Evolutionary conservation across 345 rosid species (phyloP).

Genomic region (Aurinia saxatilis): DNA sequence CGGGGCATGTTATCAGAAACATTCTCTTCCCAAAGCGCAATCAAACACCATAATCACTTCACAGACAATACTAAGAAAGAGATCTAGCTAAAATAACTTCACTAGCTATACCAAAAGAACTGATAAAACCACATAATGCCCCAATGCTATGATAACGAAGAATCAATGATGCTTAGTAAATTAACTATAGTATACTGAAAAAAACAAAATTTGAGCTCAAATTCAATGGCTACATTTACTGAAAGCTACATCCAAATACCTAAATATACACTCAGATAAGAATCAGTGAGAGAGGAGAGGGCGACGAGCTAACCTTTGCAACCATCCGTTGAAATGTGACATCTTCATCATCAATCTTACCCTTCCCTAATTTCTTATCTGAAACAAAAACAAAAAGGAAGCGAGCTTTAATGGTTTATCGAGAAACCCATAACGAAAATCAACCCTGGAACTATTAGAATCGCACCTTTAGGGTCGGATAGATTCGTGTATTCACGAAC

Average conservation of each 20-base stretch:
- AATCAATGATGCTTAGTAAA: background rate
- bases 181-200: background rate
- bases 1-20: slow-evolving; percentile 98
- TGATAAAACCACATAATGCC: background rate
- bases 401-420: background rate
- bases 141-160: too few species aligned
- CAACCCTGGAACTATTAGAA: background rate
- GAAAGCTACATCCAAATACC: background rate
- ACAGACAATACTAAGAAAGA: background rate
- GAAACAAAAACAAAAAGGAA: slow-evolving; percentile 12
- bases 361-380: slow-evolving; percentile 91
- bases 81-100: background rate
- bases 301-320: slow-evolving; percentile 93
- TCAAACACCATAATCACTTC: slow-evolving; percentile 4
- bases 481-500: slow-evolving; percentile 96
- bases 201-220: background rate
- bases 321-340: slow-evolving; percentile 97
- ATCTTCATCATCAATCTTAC: slow-evolving; percentile 91
- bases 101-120: background rate
- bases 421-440: background rate
- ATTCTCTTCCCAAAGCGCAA: slow-evolving; percentile 9
- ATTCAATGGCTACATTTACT: background rate
- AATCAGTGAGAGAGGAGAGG: slow-evolving; percentile 33
- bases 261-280: background rate
- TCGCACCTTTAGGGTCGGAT: slow-evolving; percentile 77